Base-by-base conservation (phyloP, 768 basidiomycete species). In the Boletus subcaerulescens region DNA sequence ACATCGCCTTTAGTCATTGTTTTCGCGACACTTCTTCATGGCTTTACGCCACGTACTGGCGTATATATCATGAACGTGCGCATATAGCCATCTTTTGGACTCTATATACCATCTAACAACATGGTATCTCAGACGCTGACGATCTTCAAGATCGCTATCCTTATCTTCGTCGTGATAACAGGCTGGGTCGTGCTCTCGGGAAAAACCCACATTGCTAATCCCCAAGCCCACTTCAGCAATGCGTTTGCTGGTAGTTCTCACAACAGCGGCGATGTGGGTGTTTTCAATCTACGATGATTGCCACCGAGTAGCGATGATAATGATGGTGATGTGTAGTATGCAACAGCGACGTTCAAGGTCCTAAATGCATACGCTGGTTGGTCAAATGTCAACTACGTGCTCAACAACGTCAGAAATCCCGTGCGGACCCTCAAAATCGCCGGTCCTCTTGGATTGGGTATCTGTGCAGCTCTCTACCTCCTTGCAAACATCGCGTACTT, bases 131-230 rank as follows among this genome's bases (percentile, higher is more conserved):
- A 65, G 82, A 62, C 67, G 13, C 67, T 84, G 44, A 77, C 80
- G 32, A 55, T 80, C 31, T 82, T 84, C 73, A 85, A 85, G 65
- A 78, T 80, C 11, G 53, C 71, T 20, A 80, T 85, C 46, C 71
- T 85, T 0, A 26, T 80, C n/a, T 76, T 84, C 56, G 67, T 87
- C 43, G 77, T 82, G 2, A 67, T 84, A 46, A 79, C 82, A 13
- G 83, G 84, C 4, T 79, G 83, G 72, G 80, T 80, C 18, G 85
- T 87, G 7, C 76, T 87, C 13, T 77, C 79, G 8, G 85, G 84
- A 0, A 71, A 76, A 50, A 85, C 83, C 3, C 73, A 72, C 10
- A 76, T 87, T 24, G 32, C 74, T 43, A 78, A 86, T 64, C 81
- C 85, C 0, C 74, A 77, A 43, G 74, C 72, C 36, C 83, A 84